These are phyloP conservation scores for Exophiala xenobiotica DNA, from an alignment of 2,329 filamentous ascomycete genomes.

Conservation along the genomic window DNA sequence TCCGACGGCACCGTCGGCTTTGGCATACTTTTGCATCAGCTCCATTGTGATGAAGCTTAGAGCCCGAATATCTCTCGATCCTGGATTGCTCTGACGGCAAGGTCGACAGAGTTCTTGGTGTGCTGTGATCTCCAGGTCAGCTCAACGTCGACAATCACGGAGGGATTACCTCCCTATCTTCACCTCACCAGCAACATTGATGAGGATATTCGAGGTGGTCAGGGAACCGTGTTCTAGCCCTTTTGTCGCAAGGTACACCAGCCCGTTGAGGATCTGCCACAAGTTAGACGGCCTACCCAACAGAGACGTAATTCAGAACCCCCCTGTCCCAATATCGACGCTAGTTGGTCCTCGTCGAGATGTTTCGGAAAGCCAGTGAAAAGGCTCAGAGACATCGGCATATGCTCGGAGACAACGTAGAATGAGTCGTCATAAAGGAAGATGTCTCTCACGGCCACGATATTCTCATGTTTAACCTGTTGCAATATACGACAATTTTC, in stretches of 20 bases:
- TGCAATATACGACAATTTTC: too few species aligned
- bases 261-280: constrained; percentile 1
- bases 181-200: neutral
- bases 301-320: neutral
- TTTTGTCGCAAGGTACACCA: neutral
- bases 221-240: constrained; percentile 1
- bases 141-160: neutral
- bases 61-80: constrained; percentile 21
- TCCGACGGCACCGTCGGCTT: constrained; percentile 36
- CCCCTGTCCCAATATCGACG: too few species aligned
- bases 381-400: too few species aligned
- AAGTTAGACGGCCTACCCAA: neutral
- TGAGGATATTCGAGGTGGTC: neutral
- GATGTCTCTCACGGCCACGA: too few species aligned
- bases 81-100: neutral
- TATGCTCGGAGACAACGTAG: too few species aligned
- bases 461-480: too few species aligned
- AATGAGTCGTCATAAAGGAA: too few species aligned
- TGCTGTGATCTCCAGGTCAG: constrained; percentile 1
- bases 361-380: too few species aligned
- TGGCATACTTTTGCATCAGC: constrained; percentile 39
- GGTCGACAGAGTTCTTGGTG: constrained; percentile 1
- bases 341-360: too few species aligned
- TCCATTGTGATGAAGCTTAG: constrained; percentile 35
- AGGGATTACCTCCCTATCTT: neutral